Evolutionary conservation across 1,139 yeast species (phyloP), one percentile per base, ranked within the genome.

Genomic region (Geotrichum carabidarum): DNA sequence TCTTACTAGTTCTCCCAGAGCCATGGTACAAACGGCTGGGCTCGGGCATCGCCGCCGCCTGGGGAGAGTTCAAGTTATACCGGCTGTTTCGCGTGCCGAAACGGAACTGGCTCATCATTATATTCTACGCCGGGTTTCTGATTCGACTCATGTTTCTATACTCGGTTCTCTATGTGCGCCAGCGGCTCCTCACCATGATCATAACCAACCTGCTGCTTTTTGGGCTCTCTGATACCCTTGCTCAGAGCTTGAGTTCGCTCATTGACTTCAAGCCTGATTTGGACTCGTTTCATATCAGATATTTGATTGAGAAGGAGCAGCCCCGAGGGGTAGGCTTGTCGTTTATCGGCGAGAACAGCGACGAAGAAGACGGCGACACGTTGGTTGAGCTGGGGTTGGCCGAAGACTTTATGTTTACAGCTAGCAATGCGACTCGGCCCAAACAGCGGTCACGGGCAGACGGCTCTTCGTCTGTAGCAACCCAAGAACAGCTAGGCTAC

Each of bases 161-260:
- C 62, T 62, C 63, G 51, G 76, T 74, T n/a, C 68, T 88, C 52
- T 90, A 90, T 68, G 78, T 79, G 63, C 76, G 74, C 58, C 82
- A 82, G 54, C 84, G 94, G 0, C 70, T 90, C 31, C 67, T 86
- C 15, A 90, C 97, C 4, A 87, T 91, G 48, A 80, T 88, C 55
- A 81, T 85, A n/a, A 84, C 97, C 0, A 91, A 91, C 65, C 73
- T 87, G 41, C 81, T 91, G 11, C 73, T 91, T 4, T 88, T 84
- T 67, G 97, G 96, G 0, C 81, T 90, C 8, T 90, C 97, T 0
- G 99, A 91, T 66, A 82, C 93, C 0, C 70, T 90, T 58, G 99
- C 98, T 0, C 99, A 93, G 68, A 77, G 86, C 0, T 72, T 86
- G 1, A 63, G 80, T 6, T 60, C 67, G 2, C 61, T 65, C 58